Conservation (phyloP, 2,329 filamentous ascomycete genomes). For the Colletotrichum camelliae region DNA sequence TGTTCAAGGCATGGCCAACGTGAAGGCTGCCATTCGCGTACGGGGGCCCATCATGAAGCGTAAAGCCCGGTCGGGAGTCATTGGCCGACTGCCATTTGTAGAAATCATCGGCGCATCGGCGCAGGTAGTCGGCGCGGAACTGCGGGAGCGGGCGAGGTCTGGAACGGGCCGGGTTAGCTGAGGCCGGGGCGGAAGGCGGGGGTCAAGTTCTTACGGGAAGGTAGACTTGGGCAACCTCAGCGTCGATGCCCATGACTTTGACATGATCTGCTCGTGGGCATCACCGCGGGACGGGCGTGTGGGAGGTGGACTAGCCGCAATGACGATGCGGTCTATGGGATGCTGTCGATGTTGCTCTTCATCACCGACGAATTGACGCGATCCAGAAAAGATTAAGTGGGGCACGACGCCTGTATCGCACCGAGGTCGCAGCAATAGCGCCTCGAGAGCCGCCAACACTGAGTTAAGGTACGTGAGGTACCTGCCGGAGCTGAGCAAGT, state of each 20-base stretch:
- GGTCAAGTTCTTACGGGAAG: conserved; percentile 63
- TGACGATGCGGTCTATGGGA: background rate
- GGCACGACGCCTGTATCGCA: background rate
- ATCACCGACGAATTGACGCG: background rate
- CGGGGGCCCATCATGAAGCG: conserved; percentile 93
- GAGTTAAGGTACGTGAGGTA: background rate
- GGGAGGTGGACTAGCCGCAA: background rate
- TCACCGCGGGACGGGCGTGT: background rate
- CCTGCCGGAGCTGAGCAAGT: background rate
- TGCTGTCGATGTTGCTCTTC: background rate
- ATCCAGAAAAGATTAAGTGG: background rate
- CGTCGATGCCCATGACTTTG: conserved; percentile 75
- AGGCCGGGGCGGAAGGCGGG: conserved; percentile 24
- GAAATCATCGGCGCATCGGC: conserved; percentile 82
- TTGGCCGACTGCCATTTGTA: conserved; percentile 82
- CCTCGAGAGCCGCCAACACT: background rate
- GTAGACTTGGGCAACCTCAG: conserved; percentile 76
- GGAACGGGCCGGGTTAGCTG: conserved; percentile 12
- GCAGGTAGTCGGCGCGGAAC: conserved; percentile 65
- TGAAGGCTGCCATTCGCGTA: conserved; percentile 95
- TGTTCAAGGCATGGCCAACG: conserved; percentile 94
- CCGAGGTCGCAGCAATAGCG: conserved; percentile 3
- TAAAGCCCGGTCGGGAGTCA: conserved; percentile 67
- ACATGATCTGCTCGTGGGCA: conserved; percentile 35
- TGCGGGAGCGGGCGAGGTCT: conserved; percentile 59